Evolutionary conservation across 1,284 basidiomycete species (phyloP).

Genomic region (Cerrena zonata): DNA sequence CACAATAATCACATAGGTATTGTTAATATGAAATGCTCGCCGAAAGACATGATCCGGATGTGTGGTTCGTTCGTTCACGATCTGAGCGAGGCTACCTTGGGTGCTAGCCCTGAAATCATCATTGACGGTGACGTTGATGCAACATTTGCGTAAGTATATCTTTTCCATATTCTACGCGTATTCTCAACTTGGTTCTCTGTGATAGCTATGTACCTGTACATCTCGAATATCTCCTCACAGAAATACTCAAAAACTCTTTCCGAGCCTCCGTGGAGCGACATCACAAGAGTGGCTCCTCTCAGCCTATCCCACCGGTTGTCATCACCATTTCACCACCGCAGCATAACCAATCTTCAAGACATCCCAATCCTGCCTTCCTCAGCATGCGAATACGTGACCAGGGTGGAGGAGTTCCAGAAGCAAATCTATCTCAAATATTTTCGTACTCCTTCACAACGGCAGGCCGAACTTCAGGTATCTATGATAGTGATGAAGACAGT

Average conservation of each 20-base stretch:
- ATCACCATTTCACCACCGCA: slow-evolving; percentile 68
- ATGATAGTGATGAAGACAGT: slow-evolving; percentile 35
- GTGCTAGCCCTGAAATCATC: slow-evolving; percentile 58
- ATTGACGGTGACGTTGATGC: slow-evolving; percentile 67
- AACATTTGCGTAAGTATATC: slow-evolving; percentile 65
- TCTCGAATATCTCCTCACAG: slow-evolving; percentile 83
- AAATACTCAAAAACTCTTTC: slow-evolving; percentile 85
- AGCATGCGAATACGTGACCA: slow-evolving; percentile 79
- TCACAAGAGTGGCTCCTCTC: slow-evolving; percentile 34
- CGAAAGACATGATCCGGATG: slow-evolving; percentile 64
- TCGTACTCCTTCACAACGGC: slow-evolving; percentile 89
- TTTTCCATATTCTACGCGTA: background rate
- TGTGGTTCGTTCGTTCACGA: slow-evolving; percentile 79
- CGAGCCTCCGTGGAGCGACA: slow-evolving; percentile 83
- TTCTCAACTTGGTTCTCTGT: background rate
- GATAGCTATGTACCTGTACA: slow-evolving; percentile 81
- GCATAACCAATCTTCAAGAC: slow-evolving; percentile 1
- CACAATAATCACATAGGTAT: slow-evolving; percentile 49
- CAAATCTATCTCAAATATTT: slow-evolving; percentile 75
- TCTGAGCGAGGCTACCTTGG: slow-evolving; percentile 82
- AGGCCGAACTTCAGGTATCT: slow-evolving; percentile 32
- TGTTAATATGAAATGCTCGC: slow-evolving; percentile 66
- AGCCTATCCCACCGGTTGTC: slow-evolving; percentile 54
- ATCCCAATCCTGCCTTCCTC: slow-evolving; percentile 45
- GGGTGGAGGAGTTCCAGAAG: slow-evolving; percentile 76